phyloP scores from a whole-genome alignment of 1,284 basidiomycete genomes.

The Heterobasidion parviporum region DNA sequence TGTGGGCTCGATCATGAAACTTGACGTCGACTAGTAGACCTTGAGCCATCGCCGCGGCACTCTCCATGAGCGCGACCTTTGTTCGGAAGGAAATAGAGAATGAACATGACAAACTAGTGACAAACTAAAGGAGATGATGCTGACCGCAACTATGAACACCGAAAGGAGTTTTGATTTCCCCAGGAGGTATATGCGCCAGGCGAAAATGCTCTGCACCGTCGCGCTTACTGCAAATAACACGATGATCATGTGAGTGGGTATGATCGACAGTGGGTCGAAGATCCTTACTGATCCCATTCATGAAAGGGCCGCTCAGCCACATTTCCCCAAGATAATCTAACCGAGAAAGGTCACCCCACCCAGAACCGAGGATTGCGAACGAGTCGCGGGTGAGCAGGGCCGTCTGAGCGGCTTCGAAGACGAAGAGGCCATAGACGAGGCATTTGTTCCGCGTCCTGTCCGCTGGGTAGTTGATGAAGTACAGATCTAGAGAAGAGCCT shows the following conservation, averaged over 20 bases:
- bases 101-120: background rate
- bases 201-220: constrained; percentile 9
- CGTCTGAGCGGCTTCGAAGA: constrained; percentile 16
- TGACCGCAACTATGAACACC: background rate
- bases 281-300: constrained; percentile 16
- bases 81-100: background rate
- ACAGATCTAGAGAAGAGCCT: constrained; percentile 15
- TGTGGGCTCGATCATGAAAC: background rate
- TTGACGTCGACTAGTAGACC: constrained; percentile 3
- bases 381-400: constrained; percentile 16
- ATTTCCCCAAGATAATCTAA: constrained; percentile 9
- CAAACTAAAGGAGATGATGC: background rate
- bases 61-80: constrained; percentile 6
- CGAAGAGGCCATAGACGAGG: constrained; percentile 15
- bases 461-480: constrained; percentile 18
- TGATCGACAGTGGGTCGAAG: background rate
- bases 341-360: constrained; percentile 16
- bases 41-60: constrained; percentile 2
- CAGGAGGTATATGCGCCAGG: constrained; percentile 11
- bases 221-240: constrained; percentile 3
- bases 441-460: constrained; percentile 10
- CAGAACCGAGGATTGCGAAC: constrained; percentile 15
- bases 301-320: constrained; percentile 18
- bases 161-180: constrained; percentile 2
- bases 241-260: background rate